phyloP scores from a whole-genome alignment of 192 early-diverging fungal genomes.

The Rhizophagus clarus region DNA sequence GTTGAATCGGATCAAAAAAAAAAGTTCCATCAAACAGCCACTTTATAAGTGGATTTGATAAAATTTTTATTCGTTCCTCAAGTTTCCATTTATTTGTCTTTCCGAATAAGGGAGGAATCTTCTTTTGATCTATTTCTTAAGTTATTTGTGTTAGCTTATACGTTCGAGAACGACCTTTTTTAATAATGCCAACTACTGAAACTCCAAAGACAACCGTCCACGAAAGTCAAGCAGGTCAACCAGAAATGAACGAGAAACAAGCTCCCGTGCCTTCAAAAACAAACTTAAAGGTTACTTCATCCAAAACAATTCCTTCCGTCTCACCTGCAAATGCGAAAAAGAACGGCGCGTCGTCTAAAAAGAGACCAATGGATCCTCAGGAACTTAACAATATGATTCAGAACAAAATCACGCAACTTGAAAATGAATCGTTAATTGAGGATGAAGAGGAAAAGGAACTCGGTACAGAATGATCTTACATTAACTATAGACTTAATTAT shows the following conservation, averaged over 20 bases:
- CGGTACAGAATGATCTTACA: conserved; percentile 37
- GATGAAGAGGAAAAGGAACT: conserved; percentile 63
- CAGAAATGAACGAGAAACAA: conserved; percentile 6
- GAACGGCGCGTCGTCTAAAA: conserved; percentile 32
- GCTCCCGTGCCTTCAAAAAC: neutral
- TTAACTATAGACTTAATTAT: neutral
- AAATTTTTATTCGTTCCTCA: no score
- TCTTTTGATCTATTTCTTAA: neutral
- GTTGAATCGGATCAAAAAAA: no score
- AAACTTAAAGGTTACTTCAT: neutral
- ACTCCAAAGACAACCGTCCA: neutral
- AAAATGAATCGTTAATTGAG: conserved; percentile 46
- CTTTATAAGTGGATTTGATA: neutral
- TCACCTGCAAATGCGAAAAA: conserved; percentile 1
- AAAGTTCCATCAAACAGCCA: neutral
- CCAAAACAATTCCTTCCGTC: neutral
- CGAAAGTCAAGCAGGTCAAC: neutral
- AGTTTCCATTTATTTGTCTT: neutral
- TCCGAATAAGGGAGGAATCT: neutral
- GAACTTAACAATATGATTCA: conserved; percentile 59
- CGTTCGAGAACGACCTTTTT: neutral
- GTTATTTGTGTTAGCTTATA: neutral
- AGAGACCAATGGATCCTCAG: conserved; percentile 47
- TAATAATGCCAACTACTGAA: conserved; percentile 19
- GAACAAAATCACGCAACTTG: conserved; percentile 58